A percentile compares a stretch with the other conserved stretches of the same genome.
These are phyloP conservation scores for Mycogone perniciosa DNA, from an alignment of 2,329 filamentous ascomycete genomes.

Conservation along the genomic window DNA sequence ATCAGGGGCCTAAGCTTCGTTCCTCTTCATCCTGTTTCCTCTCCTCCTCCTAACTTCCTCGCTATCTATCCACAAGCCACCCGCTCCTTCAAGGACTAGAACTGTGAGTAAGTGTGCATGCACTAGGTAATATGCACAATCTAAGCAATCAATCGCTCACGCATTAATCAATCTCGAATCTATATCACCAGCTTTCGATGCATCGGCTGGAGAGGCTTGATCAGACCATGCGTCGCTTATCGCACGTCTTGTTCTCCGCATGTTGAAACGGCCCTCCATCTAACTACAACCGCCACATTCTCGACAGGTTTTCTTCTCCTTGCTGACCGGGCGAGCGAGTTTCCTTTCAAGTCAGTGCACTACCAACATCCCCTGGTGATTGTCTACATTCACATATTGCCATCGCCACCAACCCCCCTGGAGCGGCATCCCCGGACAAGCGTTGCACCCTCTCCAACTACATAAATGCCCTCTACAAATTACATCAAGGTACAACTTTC, in stretches of 20 bases:
- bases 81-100: neutral
- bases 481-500: neutral
- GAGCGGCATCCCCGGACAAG: neutral
- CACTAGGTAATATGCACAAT: neutral
- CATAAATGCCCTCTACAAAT: neutral
- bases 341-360: conserved; percentile 1
- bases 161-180: neutral
- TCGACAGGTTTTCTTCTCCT: neutral
- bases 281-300: neutral
- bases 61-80: neutral
- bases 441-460: neutral
- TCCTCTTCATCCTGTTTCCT: neutral
- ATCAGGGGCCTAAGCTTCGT: conserved; percentile 1
- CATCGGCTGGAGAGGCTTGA: neutral
- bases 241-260: no score
- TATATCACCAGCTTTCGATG: neutral
- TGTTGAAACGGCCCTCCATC: neutral
- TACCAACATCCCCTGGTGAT: neutral
- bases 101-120: no score
- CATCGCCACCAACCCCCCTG: neutral
- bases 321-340: neutral
- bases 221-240: neutral
- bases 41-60: neutral
- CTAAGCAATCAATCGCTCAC: neutral
- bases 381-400: no score